Conservation (phyloP, 371 early-diverging fungal species). For the Rhizopus sp. region DNA sequence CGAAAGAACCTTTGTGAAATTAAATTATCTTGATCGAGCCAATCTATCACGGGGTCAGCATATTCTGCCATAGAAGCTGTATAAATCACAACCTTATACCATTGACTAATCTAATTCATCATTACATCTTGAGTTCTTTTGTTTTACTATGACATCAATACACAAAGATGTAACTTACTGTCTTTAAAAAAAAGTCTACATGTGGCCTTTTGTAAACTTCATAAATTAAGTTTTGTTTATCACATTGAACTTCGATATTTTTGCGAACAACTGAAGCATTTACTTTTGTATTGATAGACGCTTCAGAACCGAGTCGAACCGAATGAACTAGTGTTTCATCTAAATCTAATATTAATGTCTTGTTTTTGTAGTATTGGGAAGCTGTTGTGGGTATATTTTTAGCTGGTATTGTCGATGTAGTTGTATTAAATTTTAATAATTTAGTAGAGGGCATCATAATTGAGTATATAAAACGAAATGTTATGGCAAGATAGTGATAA, state of each 20-base stretch:
- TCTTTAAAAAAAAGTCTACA: slow-evolving; percentile 92
- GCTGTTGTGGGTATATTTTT: slow-evolving; percentile 12
- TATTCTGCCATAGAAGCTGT: slow-evolving; percentile 98
- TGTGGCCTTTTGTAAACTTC: slow-evolving; percentile 96
- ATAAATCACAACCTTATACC: slow-evolving; percentile 97
- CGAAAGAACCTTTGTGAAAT: slow-evolving; percentile 86
- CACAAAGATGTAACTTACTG: too few relatives aligned
- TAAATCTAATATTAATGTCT: slow-evolving; percentile 93
- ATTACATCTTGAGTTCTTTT: too few relatives aligned
- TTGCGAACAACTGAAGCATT: slow-evolving; percentile 37
- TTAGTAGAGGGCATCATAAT: slow-evolving; percentile 5
- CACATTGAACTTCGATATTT: slow-evolving; percentile 87
- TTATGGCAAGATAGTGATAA: slow-evolving; percentile 13
- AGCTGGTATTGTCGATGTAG: slow-evolving; percentile 8
- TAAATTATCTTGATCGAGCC: slow-evolving; percentile 82
- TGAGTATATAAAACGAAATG: slow-evolving; percentile 14
- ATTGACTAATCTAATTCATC: slow-evolving; percentile 74
- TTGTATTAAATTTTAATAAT: not conserved
- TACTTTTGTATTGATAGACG: slow-evolving; percentile 21
- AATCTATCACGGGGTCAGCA: slow-evolving; percentile 97
- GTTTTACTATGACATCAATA: too few relatives aligned
- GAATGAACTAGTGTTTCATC: slow-evolving; percentile 98
- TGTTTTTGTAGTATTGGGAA: slow-evolving; percentile 51
- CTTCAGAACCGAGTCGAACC: slow-evolving; percentile 37
- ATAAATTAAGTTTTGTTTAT: slow-evolving; percentile 87